A percentile compares a stretch with the other conserved stretches of the same genome.
Evolutionary conservation across 805 yeast genomes (phyloP).

Genomic region (Debaryomyces hansenii): DNA sequence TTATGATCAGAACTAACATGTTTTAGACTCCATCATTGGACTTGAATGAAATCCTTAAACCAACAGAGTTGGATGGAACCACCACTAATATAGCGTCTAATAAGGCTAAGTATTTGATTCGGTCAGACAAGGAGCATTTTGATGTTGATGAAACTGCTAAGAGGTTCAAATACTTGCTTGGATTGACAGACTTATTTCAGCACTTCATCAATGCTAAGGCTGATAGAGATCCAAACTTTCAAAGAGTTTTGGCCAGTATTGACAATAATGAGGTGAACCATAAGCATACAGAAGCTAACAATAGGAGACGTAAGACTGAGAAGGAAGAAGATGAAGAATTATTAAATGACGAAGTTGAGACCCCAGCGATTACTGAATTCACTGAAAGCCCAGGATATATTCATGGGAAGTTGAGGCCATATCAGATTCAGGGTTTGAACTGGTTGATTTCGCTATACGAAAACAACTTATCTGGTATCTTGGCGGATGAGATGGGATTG

Average conservation of each 20-base stretch:
- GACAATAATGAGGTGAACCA: constrained; percentile 15
- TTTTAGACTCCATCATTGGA: constrained; percentile 3
- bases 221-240: constrained; percentile 56
- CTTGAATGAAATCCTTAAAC: constrained; percentile 5
- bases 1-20: constrained; percentile 2
- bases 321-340: constrained; percentile 78
- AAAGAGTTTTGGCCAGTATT: constrained; percentile 48
- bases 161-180: constrained; percentile 65
- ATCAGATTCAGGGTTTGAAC: constrained; percentile 78
- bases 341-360: constrained; percentile 53
- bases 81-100: constrained; percentile 4
- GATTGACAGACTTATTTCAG: constrained; percentile 63
- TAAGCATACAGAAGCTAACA: constrained; percentile 17
- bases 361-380: constrained; percentile 43
- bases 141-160: constrained; percentile 61
- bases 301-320: constrained; percentile 67
- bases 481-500: constrained; percentile 86
- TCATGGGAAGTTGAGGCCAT: constrained; percentile 63
- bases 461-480: constrained; percentile 69
- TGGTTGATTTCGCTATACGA: constrained; percentile 73
- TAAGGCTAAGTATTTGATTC: constrained; percentile 29
- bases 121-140: constrained; percentile 38
- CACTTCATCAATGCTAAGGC: constrained; percentile 71
- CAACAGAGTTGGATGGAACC: not conserved
- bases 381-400: constrained; percentile 53